Evolutionary conservation across 2,329 filamentous ascomycete genomes (phyloP).

Genomic region (Nigrograna mackinnonii): DNA sequence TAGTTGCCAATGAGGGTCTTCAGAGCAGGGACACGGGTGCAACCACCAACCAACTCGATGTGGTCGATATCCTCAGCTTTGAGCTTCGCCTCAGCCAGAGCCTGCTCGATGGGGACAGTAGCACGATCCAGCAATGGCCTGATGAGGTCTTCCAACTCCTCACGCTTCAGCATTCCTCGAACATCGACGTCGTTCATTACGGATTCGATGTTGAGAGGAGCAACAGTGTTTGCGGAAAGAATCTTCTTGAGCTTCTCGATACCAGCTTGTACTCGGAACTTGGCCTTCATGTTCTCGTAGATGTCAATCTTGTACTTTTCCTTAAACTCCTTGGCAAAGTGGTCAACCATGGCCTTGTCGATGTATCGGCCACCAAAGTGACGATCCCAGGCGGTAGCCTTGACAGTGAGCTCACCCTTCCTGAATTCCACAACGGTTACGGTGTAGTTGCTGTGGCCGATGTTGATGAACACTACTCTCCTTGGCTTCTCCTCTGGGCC

Average conservation of each 20-base stretch:
- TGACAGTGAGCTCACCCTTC: slow-evolving; percentile 94
- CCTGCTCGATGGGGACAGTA: slow-evolving; percentile 80
- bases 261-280: slow-evolving; percentile 81
- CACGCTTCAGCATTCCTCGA: slow-evolving; percentile 82
- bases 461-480: slow-evolving; percentile 88
- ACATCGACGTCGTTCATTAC: slow-evolving; percentile 98
- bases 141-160: slow-evolving; percentile 91
- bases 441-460: slow-evolving; percentile 96
- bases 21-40: slow-evolving; percentile 88
- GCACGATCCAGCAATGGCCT: slow-evolving; percentile 78
- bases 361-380: slow-evolving; percentile 98
- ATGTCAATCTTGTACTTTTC: slow-evolving; percentile 98
- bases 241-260: slow-evolving; percentile 87
- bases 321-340: slow-evolving; percentile 95
- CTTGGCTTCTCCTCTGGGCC: slow-evolving; percentile 86
- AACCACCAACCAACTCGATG: slow-evolving; percentile 92
- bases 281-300: slow-evolving; percentile 84
- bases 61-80: slow-evolving; percentile 89
- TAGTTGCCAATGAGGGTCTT: slow-evolving; percentile 89
- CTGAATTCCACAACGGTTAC: slow-evolving; percentile 93
- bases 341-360: slow-evolving; percentile 91
- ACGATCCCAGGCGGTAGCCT: slow-evolving; percentile 88
- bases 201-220: slow-evolving; percentile 94
- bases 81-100: slow-evolving; percentile 90
- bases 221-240: slow-evolving; percentile 12